Conservation (phyloP, 2,329 filamentous ascomycete genomes). For the Elsinoe arachidis region DNA sequence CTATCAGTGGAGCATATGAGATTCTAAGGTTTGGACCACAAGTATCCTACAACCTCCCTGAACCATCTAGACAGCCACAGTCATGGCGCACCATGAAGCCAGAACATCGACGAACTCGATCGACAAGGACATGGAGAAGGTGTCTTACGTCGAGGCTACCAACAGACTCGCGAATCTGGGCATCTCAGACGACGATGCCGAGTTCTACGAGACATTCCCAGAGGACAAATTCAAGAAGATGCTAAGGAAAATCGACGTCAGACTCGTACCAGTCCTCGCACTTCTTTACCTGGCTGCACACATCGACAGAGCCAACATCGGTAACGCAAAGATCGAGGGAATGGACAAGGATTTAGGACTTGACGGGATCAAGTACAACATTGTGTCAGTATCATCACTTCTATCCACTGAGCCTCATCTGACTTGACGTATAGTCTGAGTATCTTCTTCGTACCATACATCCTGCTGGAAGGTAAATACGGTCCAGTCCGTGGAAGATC, state of each 20-base stretch:
- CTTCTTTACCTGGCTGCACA: constrained; percentile 13
- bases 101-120: constrained; percentile 14
- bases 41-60: not conserved
- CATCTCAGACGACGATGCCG: constrained; percentile 20
- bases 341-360: constrained; percentile 29
- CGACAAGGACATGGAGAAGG: constrained; percentile 18
- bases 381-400: constrained; percentile 20
- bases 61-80: not conserved
- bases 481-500: no score
- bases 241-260: constrained; percentile 29
- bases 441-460: constrained; percentile 26
- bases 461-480: constrained; percentile 21
- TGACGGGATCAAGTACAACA: constrained; percentile 30
- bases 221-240: constrained; percentile 19
- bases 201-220: constrained; percentile 19
- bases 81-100: not conserved
- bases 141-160: constrained; percentile 17
- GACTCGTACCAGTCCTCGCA: constrained; percentile 46
- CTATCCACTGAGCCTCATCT: constrained; percentile 20
- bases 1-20: not conserved
- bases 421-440: constrained; percentile 22
- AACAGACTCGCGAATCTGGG: constrained; percentile 21
- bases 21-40: not conserved
- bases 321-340: constrained; percentile 33
- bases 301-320: constrained; percentile 21